Percentiles rank a stretch among this genome's conserved stretches.
Conservation (phyloP, 2,329 filamentous ascomycete species). For the Huntiella omanensis region DNA sequence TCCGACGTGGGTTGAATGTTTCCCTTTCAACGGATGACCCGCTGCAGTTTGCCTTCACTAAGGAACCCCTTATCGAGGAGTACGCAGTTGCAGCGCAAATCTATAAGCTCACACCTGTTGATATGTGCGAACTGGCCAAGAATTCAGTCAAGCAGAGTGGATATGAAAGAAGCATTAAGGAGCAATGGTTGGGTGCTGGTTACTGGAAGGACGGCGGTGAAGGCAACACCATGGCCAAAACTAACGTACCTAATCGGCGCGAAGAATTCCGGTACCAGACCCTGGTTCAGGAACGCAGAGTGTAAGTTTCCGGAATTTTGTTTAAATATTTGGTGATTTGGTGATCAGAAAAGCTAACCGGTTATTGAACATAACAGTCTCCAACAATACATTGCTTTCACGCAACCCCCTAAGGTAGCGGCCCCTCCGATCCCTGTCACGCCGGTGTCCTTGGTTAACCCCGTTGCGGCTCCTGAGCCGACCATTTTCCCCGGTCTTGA, state of each 20-base stretch:
- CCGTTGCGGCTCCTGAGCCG: constrained; percentile 29
- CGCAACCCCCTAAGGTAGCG: constrained; percentile 1
- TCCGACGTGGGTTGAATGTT: constrained; percentile 84
- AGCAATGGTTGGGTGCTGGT: constrained; percentile 71
- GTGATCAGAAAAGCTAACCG: background rate
- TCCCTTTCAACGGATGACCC: constrained; percentile 94
- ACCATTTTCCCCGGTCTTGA: constrained; percentile 56
- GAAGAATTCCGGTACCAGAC: constrained; percentile 83
- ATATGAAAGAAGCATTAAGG: constrained; percentile 75
- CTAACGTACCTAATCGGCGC: constrained; percentile 84
- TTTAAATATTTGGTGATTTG: background rate
- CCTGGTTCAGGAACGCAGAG: constrained; percentile 59
- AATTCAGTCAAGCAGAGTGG: constrained; percentile 91
- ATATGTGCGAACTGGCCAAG: constrained; percentile 97
- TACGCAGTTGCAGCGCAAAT: constrained; percentile 97
- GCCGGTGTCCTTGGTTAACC: background rate
- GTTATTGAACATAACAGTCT: constrained; percentile 2
- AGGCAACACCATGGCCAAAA: constrained; percentile 88
- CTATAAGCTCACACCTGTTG: constrained; percentile 88
- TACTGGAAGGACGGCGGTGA: constrained; percentile 60
- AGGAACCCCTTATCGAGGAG: constrained; percentile 93
- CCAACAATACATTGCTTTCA: constrained; percentile 11
- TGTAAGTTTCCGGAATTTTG: constrained; percentile 37
- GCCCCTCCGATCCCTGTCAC: background rate
- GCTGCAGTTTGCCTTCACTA: constrained; percentile 94